A percentile compares a stretch with the other conserved stretches of the same genome.
These are phyloP conservation scores for Chalciporus sp. DNA, from an alignment of 1,284 basidiomycete genomes.

Conservation along the genomic window DNA sequence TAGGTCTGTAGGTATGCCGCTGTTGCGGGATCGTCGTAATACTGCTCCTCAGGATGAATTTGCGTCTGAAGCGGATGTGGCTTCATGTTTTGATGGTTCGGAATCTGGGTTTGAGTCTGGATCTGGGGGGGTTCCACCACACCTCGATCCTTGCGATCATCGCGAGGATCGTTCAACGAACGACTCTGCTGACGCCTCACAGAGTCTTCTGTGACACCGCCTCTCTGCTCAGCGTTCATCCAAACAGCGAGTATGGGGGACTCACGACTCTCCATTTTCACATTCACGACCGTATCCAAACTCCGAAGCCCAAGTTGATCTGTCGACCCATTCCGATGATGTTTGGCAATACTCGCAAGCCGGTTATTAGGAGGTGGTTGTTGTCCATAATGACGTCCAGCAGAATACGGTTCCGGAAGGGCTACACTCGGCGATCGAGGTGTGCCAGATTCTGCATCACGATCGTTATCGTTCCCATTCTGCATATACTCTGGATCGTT, in stretches of 20 bases:
- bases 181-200: conserved; percentile 23
- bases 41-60: conserved; percentile 29
- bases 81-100: conserved; percentile 18
- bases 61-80: conserved; percentile 34
- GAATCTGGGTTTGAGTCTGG: conserved; percentile 9
- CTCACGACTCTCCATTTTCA: conserved; percentile 40
- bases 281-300: conserved; percentile 56
- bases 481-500: conserved; percentile 39
- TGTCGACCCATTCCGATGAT: conserved; percentile 47
- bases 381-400: conserved; percentile 26
- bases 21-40: conserved; percentile 56
- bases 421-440: conserved; percentile 68
- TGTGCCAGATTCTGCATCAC: conserved; percentile 42
- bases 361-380: conserved; percentile 25
- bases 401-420: conserved; percentile 49
- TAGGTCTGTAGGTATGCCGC: conserved; percentile 63
- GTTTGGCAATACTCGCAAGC: conserved; percentile 27
- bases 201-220: conserved; percentile 13
- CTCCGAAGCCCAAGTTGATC: conserved; percentile 63
- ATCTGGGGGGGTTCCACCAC: conserved; percentile 21
- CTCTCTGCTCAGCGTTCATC: conserved; percentile 18
- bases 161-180: conserved; percentile 19
- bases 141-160: conserved; percentile 20
- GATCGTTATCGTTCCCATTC: conserved; percentile 34
- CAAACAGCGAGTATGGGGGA: conserved; percentile 11